phyloP scores from a whole-genome alignment of 2,329 filamentous ascomycete genomes.

The Verticillium nonalfalfae region DNA sequence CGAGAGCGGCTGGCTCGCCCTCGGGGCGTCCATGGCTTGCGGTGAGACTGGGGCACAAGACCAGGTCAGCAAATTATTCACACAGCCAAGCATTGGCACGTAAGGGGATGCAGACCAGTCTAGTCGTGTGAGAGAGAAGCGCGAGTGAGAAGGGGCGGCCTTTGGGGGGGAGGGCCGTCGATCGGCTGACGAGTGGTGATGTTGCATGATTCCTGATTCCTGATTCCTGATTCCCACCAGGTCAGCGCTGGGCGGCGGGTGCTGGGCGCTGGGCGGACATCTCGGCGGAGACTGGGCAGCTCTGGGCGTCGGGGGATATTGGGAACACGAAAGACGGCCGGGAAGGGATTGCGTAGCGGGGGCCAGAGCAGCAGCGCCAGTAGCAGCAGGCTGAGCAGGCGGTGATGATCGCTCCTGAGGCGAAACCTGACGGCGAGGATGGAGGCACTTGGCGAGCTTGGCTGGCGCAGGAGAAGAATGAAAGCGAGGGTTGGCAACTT shows the following conservation, averaged over 20 bases:
- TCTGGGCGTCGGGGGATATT: background rate
- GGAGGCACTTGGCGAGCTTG: background rate
- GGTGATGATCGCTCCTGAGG: background rate
- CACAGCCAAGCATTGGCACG: background rate
- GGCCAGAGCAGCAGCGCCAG: too few species aligned
- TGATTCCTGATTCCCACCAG: too few species aligned
- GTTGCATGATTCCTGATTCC: background rate
- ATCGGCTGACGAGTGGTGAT: background rate
- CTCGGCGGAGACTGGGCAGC: background rate
- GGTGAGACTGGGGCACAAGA: background rate
- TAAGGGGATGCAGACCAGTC: background rate
- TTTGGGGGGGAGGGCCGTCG: background rate
- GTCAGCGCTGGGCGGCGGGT: background rate
- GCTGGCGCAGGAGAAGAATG: conserved; percentile 1
- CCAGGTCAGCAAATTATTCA: background rate
- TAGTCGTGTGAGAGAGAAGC: background rate
- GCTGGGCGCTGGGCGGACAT: background rate
- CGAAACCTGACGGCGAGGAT: conserved; percentile 2
- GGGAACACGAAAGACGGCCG: background rate
- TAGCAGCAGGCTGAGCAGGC: background rate
- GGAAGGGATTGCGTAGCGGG: background rate
- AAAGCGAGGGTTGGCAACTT: background rate
- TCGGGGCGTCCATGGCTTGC: background rate
- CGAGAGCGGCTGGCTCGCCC: background rate
- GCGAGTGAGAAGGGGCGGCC: background rate